Conservation (phyloP, 805 yeast genomes). For the Nakazawaea ernobii region DNA sequence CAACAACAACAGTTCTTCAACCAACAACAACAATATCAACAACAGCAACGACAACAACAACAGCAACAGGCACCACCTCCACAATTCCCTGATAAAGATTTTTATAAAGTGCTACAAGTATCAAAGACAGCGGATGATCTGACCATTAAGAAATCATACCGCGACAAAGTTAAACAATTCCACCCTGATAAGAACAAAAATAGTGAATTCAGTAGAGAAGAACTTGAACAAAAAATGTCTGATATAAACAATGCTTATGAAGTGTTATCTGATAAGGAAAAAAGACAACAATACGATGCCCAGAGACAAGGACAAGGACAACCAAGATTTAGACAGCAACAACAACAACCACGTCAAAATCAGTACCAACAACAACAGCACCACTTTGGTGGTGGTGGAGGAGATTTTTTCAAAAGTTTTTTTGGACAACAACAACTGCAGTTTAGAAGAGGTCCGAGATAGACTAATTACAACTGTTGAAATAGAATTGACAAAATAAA, state of each 20-base stretch:
- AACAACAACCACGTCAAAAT: neutral
- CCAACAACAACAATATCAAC: conserved; percentile 30
- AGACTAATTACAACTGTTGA: too few relatives aligned
- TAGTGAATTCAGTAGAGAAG: conserved; percentile 57
- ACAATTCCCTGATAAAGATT: conserved; percentile 46
- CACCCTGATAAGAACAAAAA: conserved; percentile 88
- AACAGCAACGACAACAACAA: conserved; percentile 27
- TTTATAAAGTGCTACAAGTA: conserved; percentile 73
- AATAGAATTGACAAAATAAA: too few relatives aligned
- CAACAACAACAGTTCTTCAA: conserved; percentile 22
- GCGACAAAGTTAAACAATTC: conserved; percentile 69
- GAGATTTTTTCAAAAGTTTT: neutral
- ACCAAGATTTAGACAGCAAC: neutral
- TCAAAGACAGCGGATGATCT: conserved; percentile 59
- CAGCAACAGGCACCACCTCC: conserved; percentile 24
- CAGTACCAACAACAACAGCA: neutral
- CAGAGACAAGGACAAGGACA: conserved; percentile 6
- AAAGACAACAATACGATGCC: conserved; percentile 60
- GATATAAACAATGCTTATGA: conserved; percentile 93
- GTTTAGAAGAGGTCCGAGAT: neutral
- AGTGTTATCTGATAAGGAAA: conserved; percentile 61
- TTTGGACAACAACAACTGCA: conserved; percentile 3
- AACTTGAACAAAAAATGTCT: conserved; percentile 81
- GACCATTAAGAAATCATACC: conserved; percentile 75
- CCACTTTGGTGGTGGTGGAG: neutral